Conservation (phyloP, 2,329 filamentous ascomycete species). For the Colletotrichum lupini region DNA sequence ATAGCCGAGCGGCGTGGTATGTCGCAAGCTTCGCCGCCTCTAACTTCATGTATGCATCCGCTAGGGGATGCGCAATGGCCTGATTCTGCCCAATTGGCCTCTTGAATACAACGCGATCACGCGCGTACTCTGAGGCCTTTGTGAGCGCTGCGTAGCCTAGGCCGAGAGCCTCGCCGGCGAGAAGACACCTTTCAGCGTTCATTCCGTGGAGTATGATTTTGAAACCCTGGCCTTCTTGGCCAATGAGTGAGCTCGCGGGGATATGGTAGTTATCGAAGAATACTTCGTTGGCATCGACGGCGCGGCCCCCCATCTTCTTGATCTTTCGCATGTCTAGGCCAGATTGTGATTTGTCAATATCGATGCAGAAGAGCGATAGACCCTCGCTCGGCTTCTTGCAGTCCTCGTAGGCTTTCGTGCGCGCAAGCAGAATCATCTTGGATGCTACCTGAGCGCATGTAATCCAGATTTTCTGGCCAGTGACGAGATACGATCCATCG, state of each 20-base stretch:
- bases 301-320: conserved; percentile 86
- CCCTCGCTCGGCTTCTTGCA: conserved; percentile 78
- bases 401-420: conserved; percentile 77
- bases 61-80: conserved; percentile 72
- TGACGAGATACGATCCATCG: conserved; percentile 73
- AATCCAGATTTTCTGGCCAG: conserved; percentile 91
- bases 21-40: conserved; percentile 74
- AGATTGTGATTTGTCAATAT: conserved; percentile 71
- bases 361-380: conserved; percentile 83
- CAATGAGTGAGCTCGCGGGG: conserved; percentile 72
- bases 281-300: conserved; percentile 87
- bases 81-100: conserved; percentile 75
- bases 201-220: conserved; percentile 82
- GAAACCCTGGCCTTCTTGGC: conserved; percentile 81
- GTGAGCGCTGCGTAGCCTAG: conserved; percentile 78
- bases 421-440: conserved; percentile 85
- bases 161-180: conserved; percentile 83
- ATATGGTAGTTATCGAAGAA: conserved; percentile 86
- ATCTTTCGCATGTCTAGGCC: conserved; percentile 77
- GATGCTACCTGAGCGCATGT: conserved; percentile 84
- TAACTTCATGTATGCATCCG: conserved; percentile 72
- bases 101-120: conserved; percentile 74
- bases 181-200: conserved; percentile 81
- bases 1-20: conserved; percentile 73
- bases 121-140: conserved; percentile 73